A percentile compares a stretch with the other conserved stretches of the same genome.
phyloP scores from a whole-genome alignment of 2,329 filamentous ascomycete genomes.

The Zarea fungicola region DNA sequence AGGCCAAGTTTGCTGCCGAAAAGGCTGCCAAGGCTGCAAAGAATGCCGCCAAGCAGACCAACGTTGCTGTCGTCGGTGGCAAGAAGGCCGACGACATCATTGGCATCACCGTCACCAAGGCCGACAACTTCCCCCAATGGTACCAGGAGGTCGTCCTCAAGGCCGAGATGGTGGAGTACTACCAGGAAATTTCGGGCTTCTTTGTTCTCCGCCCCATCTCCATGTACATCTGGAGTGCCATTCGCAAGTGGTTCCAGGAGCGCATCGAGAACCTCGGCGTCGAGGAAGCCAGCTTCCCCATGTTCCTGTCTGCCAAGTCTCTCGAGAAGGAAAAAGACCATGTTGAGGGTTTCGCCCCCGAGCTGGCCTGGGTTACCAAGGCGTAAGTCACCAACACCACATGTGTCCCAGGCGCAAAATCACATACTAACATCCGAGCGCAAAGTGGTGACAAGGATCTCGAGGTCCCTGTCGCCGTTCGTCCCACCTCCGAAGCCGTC shows the following conservation, averaged over 20 bases:
- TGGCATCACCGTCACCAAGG: slow-evolving; percentile 81
- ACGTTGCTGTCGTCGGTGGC: slow-evolving; percentile 48
- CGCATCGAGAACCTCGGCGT: slow-evolving; percentile 89
- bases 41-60: slow-evolving; percentile 34
- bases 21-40: slow-evolving; percentile 60
- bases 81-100: slow-evolving; percentile 67
- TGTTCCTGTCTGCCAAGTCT: slow-evolving; percentile 91
- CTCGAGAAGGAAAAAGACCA: slow-evolving; percentile 88
- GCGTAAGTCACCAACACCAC: slow-evolving; percentile 47
- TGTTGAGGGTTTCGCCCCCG: slow-evolving; percentile 95
- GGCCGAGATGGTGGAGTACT: slow-evolving; percentile 97
- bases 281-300: slow-evolving; percentile 92
- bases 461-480: slow-evolving; percentile 69
- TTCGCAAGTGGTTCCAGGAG: slow-evolving; percentile 62
- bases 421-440: neutral
- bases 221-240: slow-evolving; percentile 63
- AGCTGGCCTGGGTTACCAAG: slow-evolving; percentile 84
- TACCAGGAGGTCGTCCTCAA: slow-evolving; percentile 97
- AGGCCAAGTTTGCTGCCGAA: slow-evolving; percentile 54
- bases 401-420: neutral
- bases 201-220: slow-evolving; percentile 77
- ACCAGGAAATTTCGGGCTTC: slow-evolving; percentile 88
- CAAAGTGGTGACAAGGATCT: slow-evolving; percentile 82
- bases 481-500: slow-evolving; percentile 67
- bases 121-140: slow-evolving; percentile 86